These are phyloP conservation scores for Dactylellina drechsleri DNA, from an alignment of 2,329 filamentous ascomycete species.

Conservation along the genomic window DNA sequence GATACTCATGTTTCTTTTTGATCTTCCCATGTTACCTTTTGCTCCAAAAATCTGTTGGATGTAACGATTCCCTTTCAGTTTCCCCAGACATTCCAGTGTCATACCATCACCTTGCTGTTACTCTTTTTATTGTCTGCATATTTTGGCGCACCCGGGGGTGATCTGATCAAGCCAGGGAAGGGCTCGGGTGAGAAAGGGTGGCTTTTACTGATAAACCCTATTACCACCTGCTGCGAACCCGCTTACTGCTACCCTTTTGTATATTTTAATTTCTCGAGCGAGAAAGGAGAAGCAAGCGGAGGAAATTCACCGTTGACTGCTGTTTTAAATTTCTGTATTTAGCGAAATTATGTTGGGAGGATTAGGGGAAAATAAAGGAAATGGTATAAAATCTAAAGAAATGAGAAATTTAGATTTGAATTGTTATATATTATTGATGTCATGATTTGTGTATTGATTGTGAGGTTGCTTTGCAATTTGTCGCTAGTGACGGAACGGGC, in stretches of 20 bases:
- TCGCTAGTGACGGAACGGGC: conserved; percentile 5
- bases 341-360: conserved; percentile 29
- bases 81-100: conserved; percentile 34
- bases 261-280: conserved; percentile 20
- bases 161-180: conserved; percentile 1
- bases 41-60: conserved; percentile 42
- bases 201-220: conserved; percentile 1
- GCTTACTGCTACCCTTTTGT: conserved; percentile 41
- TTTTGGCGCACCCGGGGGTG: neutral
- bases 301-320: too few species aligned
- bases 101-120: conserved; percentile 12
- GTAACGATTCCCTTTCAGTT: conserved; percentile 47
- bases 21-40: conserved; percentile 30
- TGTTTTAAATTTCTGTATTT: conserved; percentile 20
- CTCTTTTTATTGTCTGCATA: conserved; percentile 14
- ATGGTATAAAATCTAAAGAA: neutral
- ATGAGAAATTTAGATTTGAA: too few species aligned
- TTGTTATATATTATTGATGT: neutral
- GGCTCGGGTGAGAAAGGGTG: neutral
- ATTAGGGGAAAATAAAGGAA: neutral
- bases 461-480: neutral
- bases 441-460: conserved; percentile 1
- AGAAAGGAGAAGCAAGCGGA: conserved; percentile 5
- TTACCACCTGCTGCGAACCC: conserved; percentile 46
- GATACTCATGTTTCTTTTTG: conserved; percentile 14